Base-by-base conservation (phyloP, 257 asterid genomes). In the Phtheirospermum japonicum region DNA sequence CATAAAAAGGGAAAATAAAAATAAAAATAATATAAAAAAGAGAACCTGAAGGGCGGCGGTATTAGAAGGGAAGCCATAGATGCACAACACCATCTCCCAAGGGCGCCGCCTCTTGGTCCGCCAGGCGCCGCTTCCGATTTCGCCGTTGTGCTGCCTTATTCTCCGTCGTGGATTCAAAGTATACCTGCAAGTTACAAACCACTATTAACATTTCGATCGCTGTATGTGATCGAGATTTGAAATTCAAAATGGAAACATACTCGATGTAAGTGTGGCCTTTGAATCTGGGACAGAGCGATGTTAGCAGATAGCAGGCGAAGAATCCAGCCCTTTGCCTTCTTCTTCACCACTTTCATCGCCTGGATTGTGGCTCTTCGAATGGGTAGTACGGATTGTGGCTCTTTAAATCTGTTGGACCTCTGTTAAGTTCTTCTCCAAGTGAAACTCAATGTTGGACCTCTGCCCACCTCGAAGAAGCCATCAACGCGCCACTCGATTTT, bases 71-170 rank as follows among this genome's bases (percentile, higher is more conserved):
- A 93, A 93, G 34, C 99, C 99, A 60, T 93, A 87, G 54, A 93
- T 83, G 80, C 99, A 93, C 63, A 93, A 10, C 48, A 87, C 88
- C 99, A 93, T 87, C 72, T 93, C 99, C 99, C 97, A 93, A 0
- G 99, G 99, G n/a, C 97, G 94, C 74, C 71, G 82, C 71, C 46
- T 77, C 92, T 93, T 89, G 5, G 99, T 93, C 76, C 95, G 77
- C 77, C 73, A 71, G 4, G 97, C 99, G 18, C 99, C 99, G 40
- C 92, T 60, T 69, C 82, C 68, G 20, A 79, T 81, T 64, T 87
- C 96, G 60, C 99, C 96, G 68, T 93, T 93, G 80, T 89, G 99
- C 78, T 89, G 99, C 82, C 96, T 77, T 52, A 93, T 89, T 73
- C 99, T 79, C 65, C 97, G 81, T 58, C 85, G 77, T 7, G 99